Conservation (phyloP, 352 stramenopile genomes). For the Phytophthora parvispora region DNA sequence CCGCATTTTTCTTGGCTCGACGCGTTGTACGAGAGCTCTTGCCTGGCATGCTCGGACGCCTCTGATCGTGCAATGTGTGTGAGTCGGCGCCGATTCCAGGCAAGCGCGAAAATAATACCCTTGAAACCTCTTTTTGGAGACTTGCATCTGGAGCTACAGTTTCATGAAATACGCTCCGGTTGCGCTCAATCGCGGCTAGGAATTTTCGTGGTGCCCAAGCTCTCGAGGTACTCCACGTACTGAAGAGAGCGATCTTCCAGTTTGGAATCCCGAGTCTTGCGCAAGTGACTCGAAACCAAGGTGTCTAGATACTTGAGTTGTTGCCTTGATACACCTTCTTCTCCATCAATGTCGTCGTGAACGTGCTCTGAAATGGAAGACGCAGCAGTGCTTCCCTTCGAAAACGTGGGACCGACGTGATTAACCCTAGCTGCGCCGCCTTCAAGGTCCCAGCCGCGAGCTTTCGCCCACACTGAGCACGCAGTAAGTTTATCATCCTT, state of each 20-base stretch:
- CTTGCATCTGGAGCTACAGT: not conserved
- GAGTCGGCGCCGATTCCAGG: conserved; percentile 10
- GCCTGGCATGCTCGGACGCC: conserved; percentile 18
- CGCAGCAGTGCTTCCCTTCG: conserved; percentile 30
- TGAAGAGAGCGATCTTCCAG: conserved; percentile 47
- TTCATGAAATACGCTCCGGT: not conserved
- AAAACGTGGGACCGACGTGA: not conserved
- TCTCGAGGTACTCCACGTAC: conserved; percentile 66
- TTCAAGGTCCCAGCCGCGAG: conserved; percentile 56
- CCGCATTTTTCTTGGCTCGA: conserved; percentile 20
- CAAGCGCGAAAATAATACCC: conserved; percentile 19
- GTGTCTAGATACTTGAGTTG: conserved; percentile 75
- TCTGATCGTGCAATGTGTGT: conserved; percentile 1
- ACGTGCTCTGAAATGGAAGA: conserved; percentile 60
- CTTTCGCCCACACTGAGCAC: conserved; percentile 76
- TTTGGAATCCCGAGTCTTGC: conserved; percentile 37
- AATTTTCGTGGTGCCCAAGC: conserved; percentile 1
- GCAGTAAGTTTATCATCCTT: conserved; percentile 52
- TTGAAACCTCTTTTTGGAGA: conserved; percentile 24
- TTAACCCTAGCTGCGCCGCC: not conserved
- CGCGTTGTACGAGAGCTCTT: conserved; percentile 14
- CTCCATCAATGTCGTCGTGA: conserved; percentile 22
- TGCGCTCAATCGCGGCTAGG: not conserved
- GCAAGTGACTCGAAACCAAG: conserved; percentile 68
- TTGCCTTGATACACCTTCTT: conserved; percentile 42